Percentiles rank a stretch among this genome's conserved stretches.
Conservation (phyloP, 768 basidiomycete species). For the Cystobasidium tubakii region DNA sequence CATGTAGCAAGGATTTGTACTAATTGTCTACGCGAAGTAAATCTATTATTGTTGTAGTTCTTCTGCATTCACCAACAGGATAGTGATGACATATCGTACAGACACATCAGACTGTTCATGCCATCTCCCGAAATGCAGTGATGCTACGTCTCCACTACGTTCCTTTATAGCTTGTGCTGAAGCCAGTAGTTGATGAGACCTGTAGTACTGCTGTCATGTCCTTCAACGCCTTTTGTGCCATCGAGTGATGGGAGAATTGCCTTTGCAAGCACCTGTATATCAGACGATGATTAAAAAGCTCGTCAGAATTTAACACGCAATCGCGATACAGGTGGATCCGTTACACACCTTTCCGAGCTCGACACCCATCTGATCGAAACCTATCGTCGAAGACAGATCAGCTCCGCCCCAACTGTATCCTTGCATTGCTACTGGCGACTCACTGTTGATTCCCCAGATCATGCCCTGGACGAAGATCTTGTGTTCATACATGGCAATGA, state of each 20-base stretch:
- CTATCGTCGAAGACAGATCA: neutral
- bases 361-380: conserved; percentile 94
- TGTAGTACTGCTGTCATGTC: conserved; percentile 93
- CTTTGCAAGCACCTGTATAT: conserved; percentile 71
- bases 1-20: neutral
- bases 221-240: conserved; percentile 60
- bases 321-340: neutral
- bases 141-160: too few relatives aligned
- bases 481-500: conserved; percentile 92
- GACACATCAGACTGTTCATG: too few relatives aligned
- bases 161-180: conserved; percentile 55
- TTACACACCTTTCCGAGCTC: conserved; percentile 73
- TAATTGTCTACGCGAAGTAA: neutral
- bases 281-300: neutral
- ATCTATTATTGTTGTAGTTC: too few relatives aligned
- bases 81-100: too few relatives aligned
- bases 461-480: conserved; percentile 98
- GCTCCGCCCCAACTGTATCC: neutral
- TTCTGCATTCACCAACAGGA: too few relatives aligned
- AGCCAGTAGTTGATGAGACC: conserved; percentile 97
- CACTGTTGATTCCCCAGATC: conserved; percentile 97
- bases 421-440: conserved; percentile 42
- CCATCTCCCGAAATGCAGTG: too few relatives aligned
- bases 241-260: conserved; percentile 82
- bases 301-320: neutral